These are phyloP conservation scores for Conticribra guillardii DNA, from an alignment of 108 stramenopile genomes.

Conservation along the genomic window DNA sequence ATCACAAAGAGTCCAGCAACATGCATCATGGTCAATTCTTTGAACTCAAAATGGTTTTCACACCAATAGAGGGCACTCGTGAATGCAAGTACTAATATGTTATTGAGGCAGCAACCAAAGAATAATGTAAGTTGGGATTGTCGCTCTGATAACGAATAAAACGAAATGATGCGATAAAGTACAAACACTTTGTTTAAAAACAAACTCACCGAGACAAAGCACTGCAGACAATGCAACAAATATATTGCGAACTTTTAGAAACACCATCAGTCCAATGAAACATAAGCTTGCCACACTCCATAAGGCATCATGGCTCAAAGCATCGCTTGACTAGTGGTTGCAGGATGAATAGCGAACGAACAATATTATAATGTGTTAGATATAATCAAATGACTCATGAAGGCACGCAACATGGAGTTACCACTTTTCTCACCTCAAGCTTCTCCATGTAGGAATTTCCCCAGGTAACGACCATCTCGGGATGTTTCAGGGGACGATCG, in stretches of 20 bases:
- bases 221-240: neutral
- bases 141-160: too few species aligned
- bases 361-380: neutral
- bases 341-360: neutral
- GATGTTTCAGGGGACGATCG: conserved; percentile 3
- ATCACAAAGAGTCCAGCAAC: conserved; percentile 10
- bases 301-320: neutral
- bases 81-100: conserved; percentile 4
- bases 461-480: neutral
- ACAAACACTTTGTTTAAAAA: too few species aligned
- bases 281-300: neutral
- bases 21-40: conserved; percentile 4
- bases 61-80: conserved; percentile 6
- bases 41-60: neutral
- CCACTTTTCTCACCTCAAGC: neutral
- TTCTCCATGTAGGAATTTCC: conserved; percentile 7
- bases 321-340: neutral
- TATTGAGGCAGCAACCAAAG: too few species aligned
- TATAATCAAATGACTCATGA: too few species aligned
- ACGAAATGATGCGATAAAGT: too few species aligned
- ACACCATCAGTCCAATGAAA: conserved; percentile 12
- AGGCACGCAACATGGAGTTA: too few species aligned
- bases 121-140: too few species aligned
- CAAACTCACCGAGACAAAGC: too few species aligned
- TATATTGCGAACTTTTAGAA: conserved; percentile 1